phyloP scores from a whole-genome alignment of 305 asterid species.

The Fraxinus paxiana region DNA sequence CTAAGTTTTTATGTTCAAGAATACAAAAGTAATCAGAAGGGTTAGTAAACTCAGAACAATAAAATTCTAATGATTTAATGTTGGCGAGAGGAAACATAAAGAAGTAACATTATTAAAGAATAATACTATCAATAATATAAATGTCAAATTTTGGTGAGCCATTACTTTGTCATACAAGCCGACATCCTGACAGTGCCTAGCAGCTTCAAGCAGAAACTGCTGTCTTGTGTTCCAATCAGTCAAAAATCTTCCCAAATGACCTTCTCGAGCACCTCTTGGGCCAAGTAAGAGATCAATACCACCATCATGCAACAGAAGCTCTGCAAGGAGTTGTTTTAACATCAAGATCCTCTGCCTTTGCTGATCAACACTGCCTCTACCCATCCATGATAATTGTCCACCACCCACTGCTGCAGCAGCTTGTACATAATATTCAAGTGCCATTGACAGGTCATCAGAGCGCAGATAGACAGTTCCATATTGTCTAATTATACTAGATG shows the following conservation, averaged over 20 bases:
- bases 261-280: conserved; percentile 83
- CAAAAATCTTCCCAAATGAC: conserved; percentile 74
- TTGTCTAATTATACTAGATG: conserved; percentile 84
- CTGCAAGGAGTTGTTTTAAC: conserved; percentile 80
- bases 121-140: not conserved
- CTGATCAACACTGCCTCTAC: conserved; percentile 75
- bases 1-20: conserved; percentile 34
- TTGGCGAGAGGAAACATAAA: not conserved
- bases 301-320: conserved; percentile 72
- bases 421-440: conserved; percentile 86
- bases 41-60: conserved; percentile 16
- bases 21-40: conserved; percentile 15
- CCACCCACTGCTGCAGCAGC: conserved; percentile 97
- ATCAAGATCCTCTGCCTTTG: conserved; percentile 76
- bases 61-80: conserved; percentile 3
- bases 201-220: conserved; percentile 81
- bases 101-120: not conserved
- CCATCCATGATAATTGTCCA: conserved; percentile 85
- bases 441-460: conserved; percentile 36
- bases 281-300: conserved; percentile 80
- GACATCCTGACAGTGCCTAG: conserved; percentile 72
- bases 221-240: conserved; percentile 65
- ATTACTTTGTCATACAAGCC: conserved; percentile 84
- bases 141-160: conserved; percentile 17
- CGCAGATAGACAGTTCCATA: conserved; percentile 56